Conservation (phyloP, 2,329 filamentous ascomycete species). For the Elsinoe necatrix region DNA sequence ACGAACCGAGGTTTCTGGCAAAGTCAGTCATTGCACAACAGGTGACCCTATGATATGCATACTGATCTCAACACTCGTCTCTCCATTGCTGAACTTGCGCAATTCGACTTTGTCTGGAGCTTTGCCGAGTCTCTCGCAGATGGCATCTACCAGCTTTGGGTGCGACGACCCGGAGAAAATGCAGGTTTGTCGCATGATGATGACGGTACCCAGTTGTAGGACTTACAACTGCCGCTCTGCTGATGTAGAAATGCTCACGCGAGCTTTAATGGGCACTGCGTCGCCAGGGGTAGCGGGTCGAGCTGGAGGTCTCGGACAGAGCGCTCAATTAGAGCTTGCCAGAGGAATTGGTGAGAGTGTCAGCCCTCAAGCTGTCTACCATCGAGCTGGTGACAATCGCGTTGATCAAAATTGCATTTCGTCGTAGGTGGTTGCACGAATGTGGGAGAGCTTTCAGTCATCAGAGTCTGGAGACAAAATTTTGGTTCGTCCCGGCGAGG, state of each 20-base stretch:
- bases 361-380: slow-evolving; percentile 6
- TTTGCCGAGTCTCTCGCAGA: slow-evolving; percentile 58
- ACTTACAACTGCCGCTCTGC: not conserved
- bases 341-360: slow-evolving; percentile 6
- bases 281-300: not conserved
- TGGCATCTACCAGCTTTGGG: slow-evolving; percentile 54
- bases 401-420: not conserved
- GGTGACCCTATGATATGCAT: not conserved
- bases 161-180: slow-evolving; percentile 61
- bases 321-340: not conserved
- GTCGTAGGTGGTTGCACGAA: not conserved
- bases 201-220: not conserved
- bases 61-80: slow-evolving; percentile 61
- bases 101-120: slow-evolving; percentile 52
- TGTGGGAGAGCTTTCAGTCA: not conserved
- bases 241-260: not conserved
- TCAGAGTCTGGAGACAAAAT: slow-evolving; percentile 6
- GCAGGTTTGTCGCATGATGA: slow-evolving; percentile 55
- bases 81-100: slow-evolving; percentile 61
- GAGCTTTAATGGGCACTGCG: not conserved
- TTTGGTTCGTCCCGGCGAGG: slow-evolving; percentile 4
- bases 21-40: not conserved
- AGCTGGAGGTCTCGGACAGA: not conserved
- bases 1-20: slow-evolving; percentile 58
- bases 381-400: slow-evolving; percentile 1